Conservation (phyloP, 225 moss, liverwort and hornwort genomes). For the Pleurozium schreberi region DNA sequence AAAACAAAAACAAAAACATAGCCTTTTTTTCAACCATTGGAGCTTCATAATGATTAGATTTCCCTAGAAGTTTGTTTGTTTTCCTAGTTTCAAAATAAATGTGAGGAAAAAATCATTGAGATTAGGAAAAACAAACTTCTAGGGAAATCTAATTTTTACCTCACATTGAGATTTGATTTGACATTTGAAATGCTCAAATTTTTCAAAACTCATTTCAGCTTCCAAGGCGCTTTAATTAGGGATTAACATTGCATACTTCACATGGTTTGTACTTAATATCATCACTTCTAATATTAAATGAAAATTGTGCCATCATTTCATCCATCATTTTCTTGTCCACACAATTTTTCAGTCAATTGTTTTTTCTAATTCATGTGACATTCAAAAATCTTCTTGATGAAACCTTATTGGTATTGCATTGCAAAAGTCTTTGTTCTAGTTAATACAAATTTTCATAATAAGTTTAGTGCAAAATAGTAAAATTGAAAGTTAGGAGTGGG, state of each 20-base stretch:
- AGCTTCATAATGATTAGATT: neutral
- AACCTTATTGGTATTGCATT: neutral
- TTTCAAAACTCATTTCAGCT: neutral
- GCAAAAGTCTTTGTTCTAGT: neutral
- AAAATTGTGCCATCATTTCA: neutral
- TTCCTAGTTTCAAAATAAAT: neutral
- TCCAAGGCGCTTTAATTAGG: no score
- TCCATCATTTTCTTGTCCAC: accelerated
- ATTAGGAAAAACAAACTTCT: no score
- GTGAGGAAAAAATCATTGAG: neutral
- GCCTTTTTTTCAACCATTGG: neutral
- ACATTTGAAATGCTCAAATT: accelerated
- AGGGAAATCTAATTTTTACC: no score
- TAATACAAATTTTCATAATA: neutral
- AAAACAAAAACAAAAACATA: neutral
- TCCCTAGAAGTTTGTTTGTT: neutral
- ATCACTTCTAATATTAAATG: neutral
- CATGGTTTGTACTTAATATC: neutral
- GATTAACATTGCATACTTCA: neutral
- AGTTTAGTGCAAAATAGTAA: neutral
- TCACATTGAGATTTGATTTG: neutral
- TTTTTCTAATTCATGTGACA: neutral
- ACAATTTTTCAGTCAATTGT: neutral
- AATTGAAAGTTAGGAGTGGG: neutral
- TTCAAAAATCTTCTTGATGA: neutral